Evolutionary conservation across 2,329 filamentous ascomycete species (phyloP).

Genomic region (Fusarium acutatum): DNA sequence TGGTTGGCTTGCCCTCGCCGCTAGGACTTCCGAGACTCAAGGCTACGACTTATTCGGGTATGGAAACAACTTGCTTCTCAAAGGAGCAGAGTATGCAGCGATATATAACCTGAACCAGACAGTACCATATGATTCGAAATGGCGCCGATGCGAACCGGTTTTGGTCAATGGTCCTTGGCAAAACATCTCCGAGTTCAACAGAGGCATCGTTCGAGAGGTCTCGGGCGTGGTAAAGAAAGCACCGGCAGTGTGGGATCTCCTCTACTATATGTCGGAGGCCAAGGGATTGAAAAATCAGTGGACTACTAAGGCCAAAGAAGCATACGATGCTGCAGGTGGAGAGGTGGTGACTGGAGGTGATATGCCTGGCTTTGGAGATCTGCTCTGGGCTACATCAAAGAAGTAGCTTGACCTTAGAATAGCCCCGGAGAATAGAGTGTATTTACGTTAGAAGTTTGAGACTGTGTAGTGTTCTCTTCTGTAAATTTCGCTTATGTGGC

Average conservation of each 20-base stretch:
- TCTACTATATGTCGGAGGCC: background rate
- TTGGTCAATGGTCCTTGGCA: background rate
- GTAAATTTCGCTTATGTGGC: no score
- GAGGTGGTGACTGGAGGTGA: background rate
- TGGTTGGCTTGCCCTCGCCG: background rate
- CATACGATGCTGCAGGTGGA: background rate
- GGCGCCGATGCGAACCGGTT: background rate
- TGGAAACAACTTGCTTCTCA: background rate
- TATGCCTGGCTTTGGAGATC: background rate
- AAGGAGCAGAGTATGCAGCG: background rate
- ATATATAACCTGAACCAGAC: background rate
- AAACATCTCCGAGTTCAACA: background rate
- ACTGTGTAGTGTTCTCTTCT: fast-evolving
- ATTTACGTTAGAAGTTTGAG: no score
- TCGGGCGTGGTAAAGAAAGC: background rate
- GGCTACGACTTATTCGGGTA: background rate
- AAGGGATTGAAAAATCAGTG: background rate
- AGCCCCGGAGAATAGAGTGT: no score
- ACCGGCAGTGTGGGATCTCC: background rate
- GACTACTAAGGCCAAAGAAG: background rate
- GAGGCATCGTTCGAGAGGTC: background rate
- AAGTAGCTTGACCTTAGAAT: background rate
- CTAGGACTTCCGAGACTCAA: background rate
- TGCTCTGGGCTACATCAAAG: background rate
- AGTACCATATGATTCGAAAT: background rate